phyloP scores from a whole-genome alignment of 345 rosid genomes.

The Nasturtium officinale region DNA sequence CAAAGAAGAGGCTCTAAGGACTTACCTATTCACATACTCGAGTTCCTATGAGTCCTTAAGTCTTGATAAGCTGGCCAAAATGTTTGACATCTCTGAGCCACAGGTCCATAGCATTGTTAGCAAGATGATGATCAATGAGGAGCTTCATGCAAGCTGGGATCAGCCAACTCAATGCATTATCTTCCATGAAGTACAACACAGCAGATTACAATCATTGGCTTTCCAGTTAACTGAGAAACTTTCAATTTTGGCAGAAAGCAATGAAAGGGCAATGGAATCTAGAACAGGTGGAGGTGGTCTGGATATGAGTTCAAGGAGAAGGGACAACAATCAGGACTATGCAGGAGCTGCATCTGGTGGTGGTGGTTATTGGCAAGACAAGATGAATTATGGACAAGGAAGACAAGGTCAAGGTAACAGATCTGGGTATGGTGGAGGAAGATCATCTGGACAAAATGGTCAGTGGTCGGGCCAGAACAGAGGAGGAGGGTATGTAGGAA shows the following conservation, averaged over 20 bases:
- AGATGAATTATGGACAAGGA: conserved; percentile 38
- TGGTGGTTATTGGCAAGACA: conserved; percentile 46
- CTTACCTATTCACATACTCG: conserved; percentile 71
- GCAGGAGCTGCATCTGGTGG: conserved; percentile 40
- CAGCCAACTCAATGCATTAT: conserved; percentile 75
- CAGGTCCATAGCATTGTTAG: conserved; percentile 71
- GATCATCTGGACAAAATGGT: conserved; percentile 29
- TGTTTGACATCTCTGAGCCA: conserved; percentile 70
- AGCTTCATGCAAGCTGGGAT: conserved; percentile 75
- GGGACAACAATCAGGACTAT: conserved; percentile 57
- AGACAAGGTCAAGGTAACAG: conserved; percentile 45
- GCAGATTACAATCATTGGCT: conserved; percentile 75
- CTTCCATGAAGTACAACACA: conserved; percentile 73
- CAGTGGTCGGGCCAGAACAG: conserved; percentile 42
- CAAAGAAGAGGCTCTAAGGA: conserved; percentile 87
- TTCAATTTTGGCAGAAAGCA: conserved; percentile 70
- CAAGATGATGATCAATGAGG: conserved; percentile 78
- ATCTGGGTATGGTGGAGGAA: conserved; percentile 44
- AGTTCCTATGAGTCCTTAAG: conserved; percentile 64
- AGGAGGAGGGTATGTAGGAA: conserved; percentile 42
- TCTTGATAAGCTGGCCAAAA: conserved; percentile 69
- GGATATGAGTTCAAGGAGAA: conserved; percentile 65
- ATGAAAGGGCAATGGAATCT: conserved; percentile 76
- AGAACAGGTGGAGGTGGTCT: conserved; percentile 66
- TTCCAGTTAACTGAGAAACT: conserved; percentile 86